Evolutionary conservation across 75 land plant genomes (phyloP), one percentile per base, ranked within the genome.

Genomic region (Sequoia sempervirens): DNA sequence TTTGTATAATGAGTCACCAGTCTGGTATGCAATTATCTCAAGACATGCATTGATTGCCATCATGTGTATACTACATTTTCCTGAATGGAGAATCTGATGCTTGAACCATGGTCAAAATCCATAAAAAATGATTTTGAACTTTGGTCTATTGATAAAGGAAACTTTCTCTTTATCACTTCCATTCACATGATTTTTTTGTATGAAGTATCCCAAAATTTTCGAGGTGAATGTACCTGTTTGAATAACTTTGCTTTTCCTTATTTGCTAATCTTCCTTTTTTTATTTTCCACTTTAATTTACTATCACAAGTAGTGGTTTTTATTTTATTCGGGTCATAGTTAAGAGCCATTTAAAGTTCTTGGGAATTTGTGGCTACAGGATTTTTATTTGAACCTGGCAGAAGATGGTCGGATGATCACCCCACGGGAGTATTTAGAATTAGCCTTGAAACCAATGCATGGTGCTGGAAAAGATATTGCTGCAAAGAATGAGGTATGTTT

Each of bases 391-490:
- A 96, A 96, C 83, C 89, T 97, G 73, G 93, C 84, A 23, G 99
- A 97, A 85, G 96, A 93, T 41, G 90, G 93, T 82, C 85, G 91
- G 58, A 91, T 79, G 84, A 96, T 97, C 32, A 96, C 97, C 32
- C 99, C 98, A 46, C 93, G 99, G 68, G 99, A 97, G 52, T 97
- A 97, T 85, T 82, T 97, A 2, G 99, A 97, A 85, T 84, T 94
- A 81, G 98, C 98, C 47, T 81, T 97, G 87, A 90, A 95, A 80
- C 96, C 99, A 26, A 88, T 94, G 83, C 88, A 91, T 74, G 96
- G 96, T 73, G 82, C 90, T 82, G 95, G 94, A 34, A 94, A 82
- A 84, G 98, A 94, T 78, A 82, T 94, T 86, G 89, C 93, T 75
- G 90, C 96, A 53, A 96, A 91, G 84, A 97, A 96, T 93, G 98